Percentiles rank a stretch among this genome's conserved stretches.
phyloP scores from a whole-genome alignment of 2,329 filamentous ascomycete species.

The Arthrobotrys conoides region DNA sequence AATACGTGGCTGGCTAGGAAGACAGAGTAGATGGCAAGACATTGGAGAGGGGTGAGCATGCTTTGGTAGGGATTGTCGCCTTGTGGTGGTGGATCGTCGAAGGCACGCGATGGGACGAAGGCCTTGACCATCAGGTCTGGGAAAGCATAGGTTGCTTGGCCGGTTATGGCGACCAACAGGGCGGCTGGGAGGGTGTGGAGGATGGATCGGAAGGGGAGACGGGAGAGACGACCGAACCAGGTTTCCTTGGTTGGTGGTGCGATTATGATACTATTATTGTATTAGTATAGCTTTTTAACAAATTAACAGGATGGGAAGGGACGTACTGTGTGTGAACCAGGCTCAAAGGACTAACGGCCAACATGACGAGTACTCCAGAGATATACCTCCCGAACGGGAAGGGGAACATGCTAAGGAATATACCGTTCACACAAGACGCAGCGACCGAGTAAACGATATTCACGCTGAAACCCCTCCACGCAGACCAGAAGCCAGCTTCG shows the following conservation, averaged over 20 bases:
- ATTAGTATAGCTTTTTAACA: too few species aligned
- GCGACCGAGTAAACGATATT: slow-evolving; percentile 70
- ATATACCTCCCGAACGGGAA: slow-evolving; percentile 70
- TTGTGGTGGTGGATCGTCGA: slow-evolving; percentile 64
- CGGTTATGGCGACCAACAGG: slow-evolving; percentile 72
- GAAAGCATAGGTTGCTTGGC: slow-evolving; percentile 68
- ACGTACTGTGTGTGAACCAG: slow-evolving; percentile 81
- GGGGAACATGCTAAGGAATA: slow-evolving; percentile 69
- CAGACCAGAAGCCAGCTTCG: slow-evolving; percentile 75
- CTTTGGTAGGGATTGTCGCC: slow-evolving; percentile 63
- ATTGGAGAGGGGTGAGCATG: slow-evolving; percentile 64
- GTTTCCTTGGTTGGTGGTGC: slow-evolving; percentile 75
- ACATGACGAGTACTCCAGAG: slow-evolving; percentile 72
- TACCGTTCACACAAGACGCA: slow-evolving; percentile 67
- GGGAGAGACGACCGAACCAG: slow-evolving; percentile 79
- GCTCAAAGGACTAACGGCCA: slow-evolving; percentile 77
- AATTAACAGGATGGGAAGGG: slow-evolving; percentile 34
- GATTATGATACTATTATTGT: slow-evolving; percentile 75
- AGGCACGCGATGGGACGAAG: slow-evolving; percentile 65
- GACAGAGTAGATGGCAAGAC: slow-evolving; percentile 68
- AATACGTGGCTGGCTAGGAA: slow-evolving; percentile 72
- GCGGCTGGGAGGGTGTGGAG: slow-evolving; percentile 79
- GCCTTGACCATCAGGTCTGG: slow-evolving; percentile 58
- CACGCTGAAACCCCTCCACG: slow-evolving; percentile 78
- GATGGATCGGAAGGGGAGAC: slow-evolving; percentile 75